Evolutionary conservation across 1,284 basidiomycete species (phyloP), one percentile per base, ranked within the genome.

Genomic region (Pholiota adiposa): DNA sequence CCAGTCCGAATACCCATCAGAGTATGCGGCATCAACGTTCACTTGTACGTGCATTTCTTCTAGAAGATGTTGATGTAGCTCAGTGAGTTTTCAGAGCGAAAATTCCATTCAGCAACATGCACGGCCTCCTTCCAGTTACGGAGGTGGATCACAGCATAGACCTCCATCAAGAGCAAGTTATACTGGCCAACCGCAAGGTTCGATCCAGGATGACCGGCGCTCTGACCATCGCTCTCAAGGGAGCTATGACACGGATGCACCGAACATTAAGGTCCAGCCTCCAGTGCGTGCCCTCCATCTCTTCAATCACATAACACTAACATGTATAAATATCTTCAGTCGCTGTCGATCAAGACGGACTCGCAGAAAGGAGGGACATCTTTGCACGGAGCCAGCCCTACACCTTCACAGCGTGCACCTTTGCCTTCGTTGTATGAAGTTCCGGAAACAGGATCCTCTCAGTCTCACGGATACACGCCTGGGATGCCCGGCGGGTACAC

Each of bases 231-330:
- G 29, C 8, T 21, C 55, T 56, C 40, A 55, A 63, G 41, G 61
- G 19, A 57, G 44, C 27, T 48, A 36, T 31, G 50, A 63, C 31
- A n/a, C n/a, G n/a, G 67, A 66, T 38, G 60, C 66, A 14, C 70
- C 71, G 3, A 65, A 66, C 16, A 75, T 77, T 52, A 69, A 58
- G 18, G 63, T 77, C 25, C 70, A 72, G 56, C 70, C 75, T 50
- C 75, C 75, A n/a, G 76, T 77, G 64, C 59, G 69, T 57, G n/a
- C 33, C 54, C 43, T 34, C 31, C 19, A 38, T 43, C 61, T 36
- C 29, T 21, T 49, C 41, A 31, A 27, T 48, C 18, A 53, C 27
- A 48, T 1, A 19, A 27, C 5, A 21, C 7, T 44, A 31, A 27
- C 6, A 36, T 36, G n/a, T 8, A 25, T 27, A 21, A 11, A 7